Evolutionary conservation across 768 basidiomycete species (phyloP).

Genomic region (Lactarius vividus): DNA sequence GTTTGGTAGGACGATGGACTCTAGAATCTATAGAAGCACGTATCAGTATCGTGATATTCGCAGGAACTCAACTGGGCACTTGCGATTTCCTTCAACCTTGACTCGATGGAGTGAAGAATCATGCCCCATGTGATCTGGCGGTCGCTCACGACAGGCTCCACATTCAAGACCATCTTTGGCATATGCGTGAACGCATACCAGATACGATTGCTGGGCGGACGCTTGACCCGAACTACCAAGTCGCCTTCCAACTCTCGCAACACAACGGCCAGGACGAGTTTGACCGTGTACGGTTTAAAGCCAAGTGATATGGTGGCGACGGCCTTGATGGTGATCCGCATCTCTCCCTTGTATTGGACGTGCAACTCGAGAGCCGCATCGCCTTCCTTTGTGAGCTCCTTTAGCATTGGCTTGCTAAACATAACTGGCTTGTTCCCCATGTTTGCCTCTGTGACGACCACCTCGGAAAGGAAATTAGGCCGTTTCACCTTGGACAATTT

Average conservation of each 20-base stretch:
- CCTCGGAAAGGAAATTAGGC: conserved; percentile 79
- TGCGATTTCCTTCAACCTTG: conserved; percentile 83
- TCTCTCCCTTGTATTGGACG: conserved; percentile 79
- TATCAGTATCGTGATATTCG: conserved; percentile 14
- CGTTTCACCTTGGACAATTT: conserved; percentile 91
- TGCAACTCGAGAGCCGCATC: conserved; percentile 88
- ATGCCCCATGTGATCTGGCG: conserved; percentile 93
- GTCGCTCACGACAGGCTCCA: conserved; percentile 93
- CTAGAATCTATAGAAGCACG: conserved; percentile 62
- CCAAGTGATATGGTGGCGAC: conserved; percentile 85
- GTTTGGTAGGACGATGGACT: conserved; percentile 93
- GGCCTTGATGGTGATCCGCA: conserved; percentile 87
- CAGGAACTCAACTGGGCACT: conserved; percentile 31
- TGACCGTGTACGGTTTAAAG: conserved; percentile 88
- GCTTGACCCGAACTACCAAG: conserved; percentile 82
- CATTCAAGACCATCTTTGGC: conserved; percentile 84
- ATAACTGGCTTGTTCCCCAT: conserved; percentile 83
- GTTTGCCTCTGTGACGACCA: conserved; percentile 85
- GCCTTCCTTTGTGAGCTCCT: conserved; percentile 92
- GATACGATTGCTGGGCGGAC: conserved; percentile 91
- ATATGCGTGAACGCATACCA: conserved; percentile 95
- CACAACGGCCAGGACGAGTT: conserved; percentile 84
- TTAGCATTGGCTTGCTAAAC: conserved; percentile 96
- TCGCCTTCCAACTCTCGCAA: conserved; percentile 91
- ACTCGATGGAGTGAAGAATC: conserved; percentile 88